Conservation (phyloP, 805 yeast species). For the Saccharomycopsis fibuligera region DNA sequence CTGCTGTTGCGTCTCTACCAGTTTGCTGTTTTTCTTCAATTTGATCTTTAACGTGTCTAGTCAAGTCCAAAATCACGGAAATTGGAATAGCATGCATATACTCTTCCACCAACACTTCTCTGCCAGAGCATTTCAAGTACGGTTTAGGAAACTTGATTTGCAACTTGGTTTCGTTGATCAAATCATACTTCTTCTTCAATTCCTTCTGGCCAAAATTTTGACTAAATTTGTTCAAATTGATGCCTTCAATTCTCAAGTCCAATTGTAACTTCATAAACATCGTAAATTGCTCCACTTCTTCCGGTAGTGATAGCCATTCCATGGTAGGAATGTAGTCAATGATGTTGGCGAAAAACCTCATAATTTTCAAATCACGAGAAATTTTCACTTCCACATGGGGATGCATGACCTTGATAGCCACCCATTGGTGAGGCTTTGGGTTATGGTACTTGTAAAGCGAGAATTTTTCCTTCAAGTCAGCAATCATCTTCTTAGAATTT, state of each 20-base stretch:
- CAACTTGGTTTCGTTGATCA: conserved; percentile 3
- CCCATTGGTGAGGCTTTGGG: conserved; percentile 44
- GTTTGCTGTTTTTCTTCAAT: conserved; percentile 24
- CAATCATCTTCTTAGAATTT: conserved; percentile 26
- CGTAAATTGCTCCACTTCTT: conserved; percentile 85
- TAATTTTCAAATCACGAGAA: conserved; percentile 74
- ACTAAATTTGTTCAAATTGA: conserved; percentile 67
- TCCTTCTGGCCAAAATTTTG: conserved; percentile 52
- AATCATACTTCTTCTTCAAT: conserved; percentile 7
- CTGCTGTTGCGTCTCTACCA: conserved; percentile 34
- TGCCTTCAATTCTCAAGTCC: conserved; percentile 84
- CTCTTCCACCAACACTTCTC: conserved; percentile 80
- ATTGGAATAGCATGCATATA: conserved; percentile 78
- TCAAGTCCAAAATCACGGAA: conserved; percentile 54
- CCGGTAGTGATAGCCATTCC: conserved; percentile 97
- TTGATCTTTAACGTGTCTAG: conserved; percentile 26
- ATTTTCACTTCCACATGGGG: conserved; percentile 74
- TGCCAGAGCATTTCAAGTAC: conserved; percentile 53
- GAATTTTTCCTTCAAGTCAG: conserved; percentile 27
- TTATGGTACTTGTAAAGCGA: conserved; percentile 22
- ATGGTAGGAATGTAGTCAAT: conserved; percentile 80
- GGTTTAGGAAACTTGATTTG: conserved; percentile 75
- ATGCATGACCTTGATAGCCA: conserved; percentile 89
- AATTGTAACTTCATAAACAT: conserved; percentile 82
- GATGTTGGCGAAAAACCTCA: conserved; percentile 69